Evolutionary conservation across 768 basidiomycete genomes (phyloP), one percentile per base, ranked within the genome.

Genomic region (Paxillus rubicundulus): DNA sequence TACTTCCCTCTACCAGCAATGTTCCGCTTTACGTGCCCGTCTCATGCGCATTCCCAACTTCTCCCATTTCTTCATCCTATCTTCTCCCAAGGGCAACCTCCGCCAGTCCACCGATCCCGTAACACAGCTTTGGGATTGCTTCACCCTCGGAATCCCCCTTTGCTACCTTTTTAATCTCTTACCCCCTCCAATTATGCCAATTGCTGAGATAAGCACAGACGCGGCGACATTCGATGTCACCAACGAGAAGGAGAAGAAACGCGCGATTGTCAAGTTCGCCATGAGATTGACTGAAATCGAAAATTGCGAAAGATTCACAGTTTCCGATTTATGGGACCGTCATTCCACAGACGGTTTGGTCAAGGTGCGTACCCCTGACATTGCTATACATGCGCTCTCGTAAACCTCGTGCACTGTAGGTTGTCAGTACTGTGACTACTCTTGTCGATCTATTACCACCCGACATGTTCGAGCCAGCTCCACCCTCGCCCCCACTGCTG

Each of bases 111-210:
- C 87, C 39, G 94, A 98, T 74, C 92, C 93, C 34, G 96, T 99
- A 62, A 86, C 88, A 43, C 91, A 93, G 69, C 84, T 98, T 45
- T 96, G 95, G 87, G 90, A 92, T 65, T 85, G 90, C 67, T 90
- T 99, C 73, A 86, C 93, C 38, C 82, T 93, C 33, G 97, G 97
- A 53, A 85, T 92, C 44, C 87, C 94, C 41, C 87, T 98, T 60
- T 96, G 93, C 74, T 97, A 89, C 76, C 85, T 99, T 61, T 96
- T 92, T 78, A 96, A 99, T 73, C 85, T 89, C 69, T 85, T 98
- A 50, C 87, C 87, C 36, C 64, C 67, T 3, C 70, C 74, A 14
- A 61, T 67, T 18, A 61, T 57, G 13, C 74, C 70, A 34, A 77
- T 75, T 64, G 78, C 80, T 56, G 64, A 67, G 21, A 82, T 91